Conservation (phyloP, 768 basidiomycete species). For the Agrocybe praecox region DNA sequence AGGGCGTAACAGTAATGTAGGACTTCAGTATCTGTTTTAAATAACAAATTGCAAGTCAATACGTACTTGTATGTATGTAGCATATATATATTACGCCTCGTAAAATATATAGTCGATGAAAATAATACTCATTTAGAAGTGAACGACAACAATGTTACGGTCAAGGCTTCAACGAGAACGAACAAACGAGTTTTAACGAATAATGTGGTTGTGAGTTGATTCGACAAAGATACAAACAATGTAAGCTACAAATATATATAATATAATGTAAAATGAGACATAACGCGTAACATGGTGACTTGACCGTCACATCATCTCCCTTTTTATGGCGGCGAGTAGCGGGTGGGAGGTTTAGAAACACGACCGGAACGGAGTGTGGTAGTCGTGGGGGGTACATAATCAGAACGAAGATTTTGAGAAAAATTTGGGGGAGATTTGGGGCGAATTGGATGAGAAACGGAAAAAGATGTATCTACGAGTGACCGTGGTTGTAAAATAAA, state of each 20-base stretch:
- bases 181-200: not conserved
- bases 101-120: too few species aligned
- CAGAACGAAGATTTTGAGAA: not conserved
- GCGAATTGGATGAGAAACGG: not conserved
- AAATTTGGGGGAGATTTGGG: conserved; percentile 1
- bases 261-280: not conserved
- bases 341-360: conserved; percentile 1
- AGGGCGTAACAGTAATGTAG: too few species aligned
- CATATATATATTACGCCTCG: too few species aligned
- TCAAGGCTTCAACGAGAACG: not conserved
- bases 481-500: not conserved
- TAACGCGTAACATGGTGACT: not conserved
- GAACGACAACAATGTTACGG: too few species aligned
- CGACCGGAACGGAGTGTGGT: conserved; percentile 8
- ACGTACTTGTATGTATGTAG: too few species aligned
- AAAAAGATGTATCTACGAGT: not conserved
- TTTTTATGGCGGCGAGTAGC: conserved; percentile 8
- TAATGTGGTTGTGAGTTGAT: not conserved
- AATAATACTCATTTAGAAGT: too few species aligned
- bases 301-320: conserved; percentile 13
- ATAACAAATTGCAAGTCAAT: too few species aligned
- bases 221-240: not conserved
- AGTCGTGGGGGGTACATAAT: conserved; percentile 3
- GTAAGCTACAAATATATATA: not conserved
- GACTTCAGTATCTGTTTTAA: too few species aligned